Evolutionary conservation across 1,139 yeast genomes (phyloP), one percentile per base, ranked within the genome.

Genomic region (Pichia norvegensis): DNA sequence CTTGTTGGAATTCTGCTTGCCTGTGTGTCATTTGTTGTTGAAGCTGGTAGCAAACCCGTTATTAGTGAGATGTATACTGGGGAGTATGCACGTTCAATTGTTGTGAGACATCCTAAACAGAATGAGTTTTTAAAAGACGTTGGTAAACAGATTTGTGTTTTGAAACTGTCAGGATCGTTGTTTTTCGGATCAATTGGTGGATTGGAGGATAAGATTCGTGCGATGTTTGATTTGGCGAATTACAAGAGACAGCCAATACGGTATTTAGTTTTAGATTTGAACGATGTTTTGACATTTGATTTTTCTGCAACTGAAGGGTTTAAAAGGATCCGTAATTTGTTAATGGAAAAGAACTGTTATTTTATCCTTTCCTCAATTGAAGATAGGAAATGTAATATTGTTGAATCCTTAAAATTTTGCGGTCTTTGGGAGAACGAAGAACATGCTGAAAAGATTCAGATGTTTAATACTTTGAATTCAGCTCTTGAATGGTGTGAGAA

Each of bases 401-500:
- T 81, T 44, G 58, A 72, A 50, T 81, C 87, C 0, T 72, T 85
- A 48, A 70, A 79, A 51, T 87, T 82, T 52, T 86, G 86, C 13
- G 92, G 92, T 0, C 64, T 84, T 38, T 76, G 88, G 76, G 79
- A 76, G 48, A 64, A 69, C 17, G 67, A 61, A 13, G 64, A 67
- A 37, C 64, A 61, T 40, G 57, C 63, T 27, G 60, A 67, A 33
- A 67, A 72, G 23, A 76, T 83, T 36, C 79, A 80, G 55, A 69
- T 85, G 37, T 85, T 85, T 60, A 75, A 76, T 48, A 83, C 86
- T 47, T 72, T 92, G 52, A 92, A 94, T 60, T 76, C 85, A 51
- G 96, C 96, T 0, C 71, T 92, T 44, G 97, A 92, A 64, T 90
- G 96, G 95, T 87, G 97, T 69, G 99, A 92, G 61, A 90, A 92